Conservation (phyloP, 306 rosid genomes). For the Vachellia pachyceras region DNA sequence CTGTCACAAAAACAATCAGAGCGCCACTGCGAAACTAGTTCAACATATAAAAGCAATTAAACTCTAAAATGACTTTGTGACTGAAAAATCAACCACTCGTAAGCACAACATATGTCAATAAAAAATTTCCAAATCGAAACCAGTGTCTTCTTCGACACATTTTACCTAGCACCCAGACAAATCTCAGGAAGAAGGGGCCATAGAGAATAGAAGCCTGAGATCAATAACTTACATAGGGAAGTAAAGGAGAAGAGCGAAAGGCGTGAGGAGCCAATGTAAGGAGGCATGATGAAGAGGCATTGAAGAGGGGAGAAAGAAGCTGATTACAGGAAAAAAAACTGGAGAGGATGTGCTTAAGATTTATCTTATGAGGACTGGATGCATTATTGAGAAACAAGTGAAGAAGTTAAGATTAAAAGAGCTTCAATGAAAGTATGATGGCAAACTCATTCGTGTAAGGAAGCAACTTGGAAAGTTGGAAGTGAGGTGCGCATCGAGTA, state of each 20-base stretch:
- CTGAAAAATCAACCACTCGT: not conserved
- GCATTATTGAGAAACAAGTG: no score
- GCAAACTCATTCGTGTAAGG: no score
- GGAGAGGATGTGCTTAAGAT: no score
- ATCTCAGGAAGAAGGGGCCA: not conserved
- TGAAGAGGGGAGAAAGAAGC: not conserved
- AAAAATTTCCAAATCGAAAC: not conserved
- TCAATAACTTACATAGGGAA: conserved; percentile 61
- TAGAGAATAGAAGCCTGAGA: not conserved
- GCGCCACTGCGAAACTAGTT: not conserved
- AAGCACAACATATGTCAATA: not conserved
- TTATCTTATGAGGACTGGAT: no score
- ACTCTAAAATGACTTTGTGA: not conserved
- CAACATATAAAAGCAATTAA: not conserved
- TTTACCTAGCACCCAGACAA: conserved; percentile 35
- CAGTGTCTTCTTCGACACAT: conserved; percentile 1
- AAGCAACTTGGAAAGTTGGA: no score
- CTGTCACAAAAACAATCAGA: conserved; percentile 25
- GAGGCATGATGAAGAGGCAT: conserved; percentile 37
- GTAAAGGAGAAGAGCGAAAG: conserved; percentile 26
- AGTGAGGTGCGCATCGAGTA: no score
- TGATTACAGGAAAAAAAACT: no score
- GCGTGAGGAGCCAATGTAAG: conserved; percentile 48
- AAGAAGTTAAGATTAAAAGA: no score
- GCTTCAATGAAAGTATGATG: no score